phyloP scores from a whole-genome alignment of 208 protist species.

The Trichomonas tenax region DNA sequence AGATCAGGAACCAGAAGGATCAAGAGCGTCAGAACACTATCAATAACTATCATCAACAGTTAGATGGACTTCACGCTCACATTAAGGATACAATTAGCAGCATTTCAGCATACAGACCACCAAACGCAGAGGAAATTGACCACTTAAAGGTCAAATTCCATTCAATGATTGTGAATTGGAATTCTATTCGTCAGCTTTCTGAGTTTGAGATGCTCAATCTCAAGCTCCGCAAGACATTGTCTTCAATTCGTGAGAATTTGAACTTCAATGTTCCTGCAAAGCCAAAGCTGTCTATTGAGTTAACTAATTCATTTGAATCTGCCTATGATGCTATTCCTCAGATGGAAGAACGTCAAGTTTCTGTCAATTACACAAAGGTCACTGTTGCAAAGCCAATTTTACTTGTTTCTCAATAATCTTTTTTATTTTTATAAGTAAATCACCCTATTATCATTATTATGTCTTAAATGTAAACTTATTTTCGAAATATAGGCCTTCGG shows the following conservation, averaged over 20 bases:
- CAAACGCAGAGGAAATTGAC: neutral
- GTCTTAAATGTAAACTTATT: too few species aligned
- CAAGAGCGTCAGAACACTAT: neutral
- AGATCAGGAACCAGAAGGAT: neutral
- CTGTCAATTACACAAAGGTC: neutral
- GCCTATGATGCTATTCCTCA: neutral
- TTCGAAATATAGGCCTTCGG: too few species aligned
- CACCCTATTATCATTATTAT: too few species aligned
- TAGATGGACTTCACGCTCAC: neutral
- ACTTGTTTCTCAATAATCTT: neutral
- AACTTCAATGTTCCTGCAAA: neutral
- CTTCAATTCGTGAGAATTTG: neutral
- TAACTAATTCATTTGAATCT: neutral
- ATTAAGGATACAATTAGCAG: neutral
- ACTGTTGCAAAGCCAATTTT: neutral
- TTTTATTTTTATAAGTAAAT: too few species aligned
- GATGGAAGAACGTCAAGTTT: neutral
- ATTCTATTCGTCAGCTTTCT: neutral
- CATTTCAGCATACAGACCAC: neutral
- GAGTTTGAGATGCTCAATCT: neutral
- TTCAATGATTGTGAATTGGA: neutral
- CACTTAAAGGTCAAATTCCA: neutral
- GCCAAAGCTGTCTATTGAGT: neutral
- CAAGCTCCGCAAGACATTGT: neutral
- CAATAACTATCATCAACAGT: neutral